phyloP scores from a whole-genome alignment of 2,329 filamentous ascomycete genomes.

The Colletotrichum theobromicola region DNA sequence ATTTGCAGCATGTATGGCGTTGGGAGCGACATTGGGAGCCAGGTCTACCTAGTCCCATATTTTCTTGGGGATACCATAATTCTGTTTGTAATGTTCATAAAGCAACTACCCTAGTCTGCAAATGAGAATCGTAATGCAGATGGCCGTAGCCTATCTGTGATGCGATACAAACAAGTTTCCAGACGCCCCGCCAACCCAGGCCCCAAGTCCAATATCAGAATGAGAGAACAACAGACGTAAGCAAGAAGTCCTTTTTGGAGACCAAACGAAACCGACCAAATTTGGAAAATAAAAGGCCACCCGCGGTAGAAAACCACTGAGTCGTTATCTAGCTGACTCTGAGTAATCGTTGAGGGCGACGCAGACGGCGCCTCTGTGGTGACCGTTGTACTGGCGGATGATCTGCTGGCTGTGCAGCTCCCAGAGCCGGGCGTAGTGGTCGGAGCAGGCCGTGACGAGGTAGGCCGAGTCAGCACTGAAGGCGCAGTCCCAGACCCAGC shows the following conservation, averaged over 20 bases:
- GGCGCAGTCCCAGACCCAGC: constrained; percentile 97
- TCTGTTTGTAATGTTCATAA: constrained; percentile 8
- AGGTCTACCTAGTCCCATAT: not conserved
- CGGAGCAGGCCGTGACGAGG: constrained; percentile 89
- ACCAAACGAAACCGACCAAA: constrained; percentile 3
- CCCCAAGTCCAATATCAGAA: constrained; percentile 5
- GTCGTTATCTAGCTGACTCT: constrained; percentile 46
- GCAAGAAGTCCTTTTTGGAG: not conserved
- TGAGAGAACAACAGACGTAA: not conserved
- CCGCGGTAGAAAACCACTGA: not conserved
- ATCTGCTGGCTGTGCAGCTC: constrained; percentile 86
- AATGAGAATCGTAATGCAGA: constrained; percentile 8
- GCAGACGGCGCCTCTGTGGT: constrained; percentile 89
- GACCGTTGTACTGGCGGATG: constrained; percentile 93
- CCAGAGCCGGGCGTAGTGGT: constrained; percentile 93
- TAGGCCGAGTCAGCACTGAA: constrained; percentile 95
- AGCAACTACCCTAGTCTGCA: constrained; percentile 1
- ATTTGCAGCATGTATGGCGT: constrained; percentile 16
- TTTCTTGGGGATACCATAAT: constrained; percentile 14
- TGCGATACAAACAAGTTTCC: constrained; percentile 16
- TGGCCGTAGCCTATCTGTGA: constrained; percentile 6
- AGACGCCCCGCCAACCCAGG: constrained; percentile 24
- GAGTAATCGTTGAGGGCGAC: constrained; percentile 91
- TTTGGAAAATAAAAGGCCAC: not conserved
- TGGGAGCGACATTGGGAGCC: constrained; percentile 15